Conservation (phyloP, 208 protist species). For the Trypanosoma rangeli region DNA sequence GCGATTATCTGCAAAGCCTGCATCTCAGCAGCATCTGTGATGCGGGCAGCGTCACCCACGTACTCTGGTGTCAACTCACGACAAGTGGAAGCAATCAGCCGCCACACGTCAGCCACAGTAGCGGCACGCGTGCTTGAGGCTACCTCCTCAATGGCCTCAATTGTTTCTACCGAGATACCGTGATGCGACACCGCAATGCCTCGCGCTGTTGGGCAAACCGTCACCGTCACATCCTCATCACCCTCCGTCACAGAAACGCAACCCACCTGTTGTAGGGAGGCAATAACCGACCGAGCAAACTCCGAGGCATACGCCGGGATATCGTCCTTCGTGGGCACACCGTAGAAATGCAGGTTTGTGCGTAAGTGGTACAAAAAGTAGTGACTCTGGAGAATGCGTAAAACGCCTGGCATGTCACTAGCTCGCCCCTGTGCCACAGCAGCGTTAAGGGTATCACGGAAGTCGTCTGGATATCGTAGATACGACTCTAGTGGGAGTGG, state of each 20-base stretch:
- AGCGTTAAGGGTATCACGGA: conserved; percentile 73
- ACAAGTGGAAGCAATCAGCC: conserved; percentile 38
- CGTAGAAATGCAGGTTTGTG: conserved; percentile 79
- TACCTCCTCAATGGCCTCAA: conserved; percentile 46
- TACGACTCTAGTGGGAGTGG: conserved; percentile 80
- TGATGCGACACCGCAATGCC: conserved; percentile 65
- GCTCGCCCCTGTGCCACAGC: conserved; percentile 68
- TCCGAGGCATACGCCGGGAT: conserved; percentile 75
- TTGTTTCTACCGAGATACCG: conserved; percentile 54
- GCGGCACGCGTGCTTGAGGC: conserved; percentile 10
- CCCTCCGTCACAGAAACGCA: conserved; percentile 43
- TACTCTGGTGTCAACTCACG: conserved; percentile 53
- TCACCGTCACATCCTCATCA: conserved; percentile 43
- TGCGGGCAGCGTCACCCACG: conserved; percentile 64
- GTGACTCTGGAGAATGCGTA: conserved; percentile 77
- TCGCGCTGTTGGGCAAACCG: conserved; percentile 48
- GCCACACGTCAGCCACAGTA: conserved; percentile 45
- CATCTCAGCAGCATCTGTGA: conserved; percentile 54
- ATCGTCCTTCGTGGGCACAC: conserved; percentile 58
- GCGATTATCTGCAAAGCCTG: conserved; percentile 68
- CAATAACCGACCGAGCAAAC: conserved; percentile 63
- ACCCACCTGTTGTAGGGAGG: conserved; percentile 37
- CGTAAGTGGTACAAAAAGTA: conserved; percentile 85
- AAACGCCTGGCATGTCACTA: conserved; percentile 50
- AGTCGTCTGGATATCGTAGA: conserved; percentile 79